A percentile compares a stretch with the other conserved stretches of the same genome.
Evolutionary conservation across 202 grass and related monocot species (phyloP).

Genomic region (Digitaria exilis): DNA sequence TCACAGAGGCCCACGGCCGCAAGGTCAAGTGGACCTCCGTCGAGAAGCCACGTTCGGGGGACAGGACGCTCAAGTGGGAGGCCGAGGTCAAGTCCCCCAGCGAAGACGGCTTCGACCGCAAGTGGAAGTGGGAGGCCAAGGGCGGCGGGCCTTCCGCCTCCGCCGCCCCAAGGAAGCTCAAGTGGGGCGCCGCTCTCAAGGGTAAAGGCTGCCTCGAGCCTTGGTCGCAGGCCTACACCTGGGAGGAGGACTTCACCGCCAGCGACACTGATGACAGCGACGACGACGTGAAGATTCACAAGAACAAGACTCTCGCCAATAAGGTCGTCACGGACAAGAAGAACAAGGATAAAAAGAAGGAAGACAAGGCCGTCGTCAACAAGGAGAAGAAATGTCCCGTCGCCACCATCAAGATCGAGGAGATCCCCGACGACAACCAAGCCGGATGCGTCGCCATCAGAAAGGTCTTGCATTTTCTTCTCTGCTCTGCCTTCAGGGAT

Average conservation of each 20-base stretch:
- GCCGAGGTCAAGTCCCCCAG: conserved; percentile 54
- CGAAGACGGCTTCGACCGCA: conserved; percentile 77
- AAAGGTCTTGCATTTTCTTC: conserved; percentile 42
- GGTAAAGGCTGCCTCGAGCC: conserved; percentile 68
- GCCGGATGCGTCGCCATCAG: conserved; percentile 55
- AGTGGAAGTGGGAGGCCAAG: conserved; percentile 80
- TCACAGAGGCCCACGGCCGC: conserved; percentile 52
- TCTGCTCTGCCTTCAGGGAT: not conserved
- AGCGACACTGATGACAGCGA: conserved; percentile 39
- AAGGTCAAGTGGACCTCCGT: conserved; percentile 75
- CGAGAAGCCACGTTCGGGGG: conserved; percentile 49
- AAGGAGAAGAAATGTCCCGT: conserved; percentile 41
- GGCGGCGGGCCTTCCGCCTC: conserved; percentile 12
- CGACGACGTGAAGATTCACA: not conserved
- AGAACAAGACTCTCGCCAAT: conserved; percentile 19
- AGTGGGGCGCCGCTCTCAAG: conserved; percentile 71
- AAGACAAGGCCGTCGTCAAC: not conserved
- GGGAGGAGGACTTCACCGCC: conserved; percentile 49
- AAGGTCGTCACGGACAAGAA: not conserved
- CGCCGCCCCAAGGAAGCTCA: conserved; percentile 42
- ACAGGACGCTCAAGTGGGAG: conserved; percentile 56
- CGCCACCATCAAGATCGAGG: conserved; percentile 48
- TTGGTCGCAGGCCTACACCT: conserved; percentile 66
- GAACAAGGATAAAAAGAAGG: not conserved
- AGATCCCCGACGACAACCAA: conserved; percentile 75